Conservation (phyloP, 306 rosid genomes). For the Purshia tridentata region DNA sequence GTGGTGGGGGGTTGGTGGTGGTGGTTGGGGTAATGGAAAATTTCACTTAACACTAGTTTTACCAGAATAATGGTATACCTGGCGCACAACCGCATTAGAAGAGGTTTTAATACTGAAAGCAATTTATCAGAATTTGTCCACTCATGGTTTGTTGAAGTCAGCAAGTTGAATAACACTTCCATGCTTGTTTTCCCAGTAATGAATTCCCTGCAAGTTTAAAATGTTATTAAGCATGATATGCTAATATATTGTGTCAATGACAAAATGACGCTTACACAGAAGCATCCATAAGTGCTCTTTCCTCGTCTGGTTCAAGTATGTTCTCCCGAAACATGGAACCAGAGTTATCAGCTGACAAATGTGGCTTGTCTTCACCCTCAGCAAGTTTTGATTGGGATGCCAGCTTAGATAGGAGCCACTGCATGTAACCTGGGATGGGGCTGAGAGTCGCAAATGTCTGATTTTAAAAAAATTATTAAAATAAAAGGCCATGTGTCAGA, state of each 20-base stretch:
- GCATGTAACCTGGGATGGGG: slow-evolving; percentile 93
- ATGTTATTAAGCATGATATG: slow-evolving; percentile 19
- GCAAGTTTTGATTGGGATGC: slow-evolving; percentile 61
- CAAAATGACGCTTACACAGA: slow-evolving; percentile 46
- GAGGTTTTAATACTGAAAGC: slow-evolving; percentile 50
- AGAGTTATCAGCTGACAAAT: slow-evolving; percentile 39
- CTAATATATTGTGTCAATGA: slow-evolving; percentile 4
- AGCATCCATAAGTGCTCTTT: slow-evolving; percentile 59
- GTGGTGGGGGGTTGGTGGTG: too few relatives aligned
- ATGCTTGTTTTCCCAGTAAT: slow-evolving; percentile 60
- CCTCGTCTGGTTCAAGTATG: slow-evolving; percentile 76
- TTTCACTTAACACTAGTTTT: neutral
- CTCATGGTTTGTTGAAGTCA: slow-evolving; percentile 63
- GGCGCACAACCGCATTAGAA: slow-evolving; percentile 76
- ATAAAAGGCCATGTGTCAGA: slow-evolving; percentile 13
- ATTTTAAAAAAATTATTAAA: slow-evolving; percentile 1
- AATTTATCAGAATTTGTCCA: slow-evolving; percentile 62
- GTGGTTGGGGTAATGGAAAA: too few relatives aligned
- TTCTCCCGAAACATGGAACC: slow-evolving; percentile 74
- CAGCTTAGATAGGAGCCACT: slow-evolving; percentile 87
- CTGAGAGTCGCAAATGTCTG: slow-evolving; percentile 93
- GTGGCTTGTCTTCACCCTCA: slow-evolving; percentile 50
- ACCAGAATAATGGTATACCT: slow-evolving; percentile 40
- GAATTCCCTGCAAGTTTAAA: slow-evolving; percentile 51
- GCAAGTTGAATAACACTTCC: slow-evolving; percentile 71